Evolutionary conservation across 495 filamentous ascomycete genomes (phyloP).

Genomic region (Lentithecium fluviatile): DNA sequence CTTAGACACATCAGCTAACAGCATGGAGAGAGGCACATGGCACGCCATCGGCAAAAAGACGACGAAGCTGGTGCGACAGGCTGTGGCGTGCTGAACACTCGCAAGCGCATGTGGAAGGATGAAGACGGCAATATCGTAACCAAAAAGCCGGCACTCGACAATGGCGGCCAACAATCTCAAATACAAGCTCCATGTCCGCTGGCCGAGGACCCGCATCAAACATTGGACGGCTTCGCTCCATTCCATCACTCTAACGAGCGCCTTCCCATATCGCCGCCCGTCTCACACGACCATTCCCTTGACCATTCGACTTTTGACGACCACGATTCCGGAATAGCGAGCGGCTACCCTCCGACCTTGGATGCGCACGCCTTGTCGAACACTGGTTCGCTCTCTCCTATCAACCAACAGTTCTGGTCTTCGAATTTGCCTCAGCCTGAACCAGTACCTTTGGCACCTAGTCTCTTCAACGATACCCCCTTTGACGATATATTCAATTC

Average conservation of each 20-base stretch:
- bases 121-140: slow-evolving; percentile 56
- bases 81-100: slow-evolving; percentile 56
- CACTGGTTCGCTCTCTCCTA: not conserved
- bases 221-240: slow-evolving; percentile 8
- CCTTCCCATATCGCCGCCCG: slow-evolving; percentile 33
- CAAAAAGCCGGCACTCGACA: slow-evolving; percentile 23
- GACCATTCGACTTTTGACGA: slow-evolving; percentile 15
- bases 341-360: slow-evolving; percentile 16
- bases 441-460: slow-evolving; percentile 8
- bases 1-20: slow-evolving; percentile 21
- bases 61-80: slow-evolving; percentile 60
- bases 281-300: slow-evolving; percentile 29
- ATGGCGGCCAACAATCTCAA: slow-evolving; percentile 1
- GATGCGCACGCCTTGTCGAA: slow-evolving; percentile 13
- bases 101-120: slow-evolving; percentile 60
- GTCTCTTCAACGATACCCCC: slow-evolving; percentile 37
- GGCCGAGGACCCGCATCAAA: not conserved
- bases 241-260: slow-evolving; percentile 13
- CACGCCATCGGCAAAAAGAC: slow-evolving; percentile 59
- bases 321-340: slow-evolving; percentile 19
- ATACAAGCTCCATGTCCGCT: too few relatives aligned
- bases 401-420: slow-evolving; percentile 29
- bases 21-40: slow-evolving; percentile 56
- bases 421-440: slow-evolving; percentile 4
- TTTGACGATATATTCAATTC: slow-evolving; percentile 48